Conservation (phyloP, 306 rosid genomes). For the Cucumis melo region DNA sequence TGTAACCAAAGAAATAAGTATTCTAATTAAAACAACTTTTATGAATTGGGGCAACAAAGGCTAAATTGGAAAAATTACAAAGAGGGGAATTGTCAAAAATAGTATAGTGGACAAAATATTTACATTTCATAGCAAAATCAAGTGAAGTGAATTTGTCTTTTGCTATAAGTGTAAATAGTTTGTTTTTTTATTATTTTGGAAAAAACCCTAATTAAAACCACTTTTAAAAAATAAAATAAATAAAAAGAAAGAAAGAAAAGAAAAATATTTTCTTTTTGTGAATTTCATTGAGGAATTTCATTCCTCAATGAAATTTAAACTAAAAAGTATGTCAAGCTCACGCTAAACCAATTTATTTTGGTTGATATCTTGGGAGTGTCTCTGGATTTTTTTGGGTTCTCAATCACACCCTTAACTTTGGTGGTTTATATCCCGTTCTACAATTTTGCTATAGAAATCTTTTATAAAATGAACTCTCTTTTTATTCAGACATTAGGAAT, state of each 20-base stretch:
- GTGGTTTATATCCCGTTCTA: background rate
- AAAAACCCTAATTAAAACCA: background rate
- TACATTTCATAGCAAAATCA: too few relatives aligned
- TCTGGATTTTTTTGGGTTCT: background rate
- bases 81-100: too few relatives aligned
- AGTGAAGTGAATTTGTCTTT: too few relatives aligned
- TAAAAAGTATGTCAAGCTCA: background rate
- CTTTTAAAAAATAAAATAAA: too few relatives aligned
- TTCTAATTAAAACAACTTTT: background rate
- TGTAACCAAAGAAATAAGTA: background rate
- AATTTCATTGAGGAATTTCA: too few relatives aligned
- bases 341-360: background rate
- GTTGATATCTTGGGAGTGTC: background rate
- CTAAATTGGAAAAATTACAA: background rate
- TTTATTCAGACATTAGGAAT: conserved; percentile 57
- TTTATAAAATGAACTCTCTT: background rate
- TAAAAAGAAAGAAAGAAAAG: too few relatives aligned
- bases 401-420: background rate
- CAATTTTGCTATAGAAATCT: background rate
- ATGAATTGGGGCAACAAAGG: too few relatives aligned
- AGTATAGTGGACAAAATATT: too few relatives aligned
- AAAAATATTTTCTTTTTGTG: too few relatives aligned
- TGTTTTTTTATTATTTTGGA: too few relatives aligned
- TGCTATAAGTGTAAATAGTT: too few relatives aligned
- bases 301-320: background rate